Conservation (phyloP, 2,329 filamentous ascomycete genomes). For the Ascochyta viciae-villosae region DNA sequence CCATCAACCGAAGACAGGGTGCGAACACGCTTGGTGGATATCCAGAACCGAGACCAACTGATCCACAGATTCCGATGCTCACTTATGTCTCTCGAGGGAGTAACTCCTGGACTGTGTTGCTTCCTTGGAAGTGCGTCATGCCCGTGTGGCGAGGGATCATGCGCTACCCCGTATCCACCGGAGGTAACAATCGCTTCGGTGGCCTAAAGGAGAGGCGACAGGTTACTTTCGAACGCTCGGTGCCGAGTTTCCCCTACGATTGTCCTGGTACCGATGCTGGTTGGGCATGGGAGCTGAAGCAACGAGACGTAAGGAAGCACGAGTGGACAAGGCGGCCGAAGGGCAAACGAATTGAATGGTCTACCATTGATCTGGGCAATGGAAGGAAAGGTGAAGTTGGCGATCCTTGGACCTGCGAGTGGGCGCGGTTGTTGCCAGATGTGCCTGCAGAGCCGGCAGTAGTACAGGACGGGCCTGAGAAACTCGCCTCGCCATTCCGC, state of each 20-base stretch:
- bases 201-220: slow-evolving; percentile 82
- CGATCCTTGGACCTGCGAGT: slow-evolving; percentile 82
- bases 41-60: slow-evolving; percentile 64
- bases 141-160: slow-evolving; percentile 87
- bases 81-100: slow-evolving; percentile 67
- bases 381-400: slow-evolving; percentile 83
- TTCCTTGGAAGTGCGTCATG: slow-evolving; percentile 89
- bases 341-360: slow-evolving; percentile 79
- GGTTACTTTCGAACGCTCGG: slow-evolving; percentile 77
- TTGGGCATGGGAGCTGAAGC: slow-evolving; percentile 74
- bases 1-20: slow-evolving; percentile 78
- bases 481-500: slow-evolving; percentile 29
- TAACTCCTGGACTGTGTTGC: slow-evolving; percentile 77
- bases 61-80: slow-evolving; percentile 80
- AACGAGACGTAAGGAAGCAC: slow-evolving; percentile 65
- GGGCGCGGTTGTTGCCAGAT: slow-evolving; percentile 68
- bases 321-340: slow-evolving; percentile 81
- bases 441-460: neutral
- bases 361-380: slow-evolving; percentile 74
- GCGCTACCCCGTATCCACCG: slow-evolving; percentile 79
- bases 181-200: slow-evolving; percentile 81
- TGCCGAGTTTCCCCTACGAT: slow-evolving; percentile 87
- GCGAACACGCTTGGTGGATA: slow-evolving; percentile 67
- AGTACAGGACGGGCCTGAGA: slow-evolving; percentile 11
- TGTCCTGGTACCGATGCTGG: slow-evolving; percentile 81